Base-by-base conservation (phyloP, 495 filamentous ascomycete genomes). In the Talaromyces trachyspermus region DNA sequence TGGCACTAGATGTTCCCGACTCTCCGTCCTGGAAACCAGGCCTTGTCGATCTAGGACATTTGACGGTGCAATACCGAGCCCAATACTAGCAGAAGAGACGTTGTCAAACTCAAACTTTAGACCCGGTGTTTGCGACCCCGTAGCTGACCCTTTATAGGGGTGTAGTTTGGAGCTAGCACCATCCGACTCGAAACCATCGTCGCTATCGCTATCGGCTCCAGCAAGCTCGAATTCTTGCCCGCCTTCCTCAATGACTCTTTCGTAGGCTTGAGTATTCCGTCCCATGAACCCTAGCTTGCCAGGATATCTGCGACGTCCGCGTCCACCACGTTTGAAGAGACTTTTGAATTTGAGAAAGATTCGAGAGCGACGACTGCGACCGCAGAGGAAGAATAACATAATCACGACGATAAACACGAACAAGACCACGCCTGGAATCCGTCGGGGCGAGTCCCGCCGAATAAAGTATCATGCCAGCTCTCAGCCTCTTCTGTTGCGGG, bases 231-330 rank as follows among this genome's bases (percentile, higher is more conserved):
- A 86, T 9, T 84, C 80, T 25, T 62, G 57, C 27, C 74, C 56
- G 9, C 85, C 90, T 49, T 88, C 84, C 62, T 95, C 89, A 41
- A 95, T 65, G 10, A 96, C 84, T 14, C 88, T 81, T 61, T 95
- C 89, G 54, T 95, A 95, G 7, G 77, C 75, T 42, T 88, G 80
- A 19, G 64, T 65, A 18, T 72, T 66, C 12, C 75, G 54, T 18
- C 69, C 65, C 4, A 85, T 72, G 47, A 86, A 69, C 2, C 77
- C 66, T 2, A 72, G 32, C 46, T 79, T 70, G 2, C 66, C 65
- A 6, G 81, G 72, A 20, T 81, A 61, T 17, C 78, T 64, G 15
- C 67, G 70, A 27, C 68, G 65, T 75, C 29, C 79, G 66, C 3
- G 72, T 5, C 68, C 65, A 22, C 75, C 71, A 18, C 76, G 72